A percentile compares a stretch with the other conserved stretches of the same genome.
Conservation (phyloP, 306 rosid species). For the Fragaria iinumae region DNA sequence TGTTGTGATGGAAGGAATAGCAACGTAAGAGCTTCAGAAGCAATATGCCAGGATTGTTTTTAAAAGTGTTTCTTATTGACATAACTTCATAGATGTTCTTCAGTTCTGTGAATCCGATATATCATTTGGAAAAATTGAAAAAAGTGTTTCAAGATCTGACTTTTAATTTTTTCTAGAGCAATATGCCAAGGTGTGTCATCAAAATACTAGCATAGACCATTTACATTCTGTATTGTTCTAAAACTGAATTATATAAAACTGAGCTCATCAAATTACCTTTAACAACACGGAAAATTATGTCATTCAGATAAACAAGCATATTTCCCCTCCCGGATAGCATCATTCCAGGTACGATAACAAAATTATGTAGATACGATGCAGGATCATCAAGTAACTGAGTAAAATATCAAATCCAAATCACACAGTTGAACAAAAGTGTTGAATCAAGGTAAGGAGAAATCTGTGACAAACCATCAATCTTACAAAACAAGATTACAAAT, state of each 20-base stretch:
- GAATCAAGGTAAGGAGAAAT: background rate
- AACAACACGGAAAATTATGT: conserved; percentile 57
- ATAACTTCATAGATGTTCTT: background rate
- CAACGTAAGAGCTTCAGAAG: background rate
- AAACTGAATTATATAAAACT: background rate
- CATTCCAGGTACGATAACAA: conserved; percentile 67
- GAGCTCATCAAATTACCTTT: conserved; percentile 49
- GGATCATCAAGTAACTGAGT: conserved; percentile 73
- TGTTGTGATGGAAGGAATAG: background rate
- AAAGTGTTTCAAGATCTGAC: background rate
- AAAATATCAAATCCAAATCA: conserved; percentile 14
- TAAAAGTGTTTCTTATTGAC: background rate
- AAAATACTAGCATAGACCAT: background rate
- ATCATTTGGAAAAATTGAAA: background rate
- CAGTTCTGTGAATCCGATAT: background rate
- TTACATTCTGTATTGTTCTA: background rate
- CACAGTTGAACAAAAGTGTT: background rate
- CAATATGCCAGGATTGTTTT: background rate
- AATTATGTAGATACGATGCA: conserved; percentile 45
- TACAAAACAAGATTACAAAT: background rate
- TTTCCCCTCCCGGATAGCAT: conserved; percentile 79
- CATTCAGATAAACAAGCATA: conserved; percentile 62
- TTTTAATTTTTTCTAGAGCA: background rate
- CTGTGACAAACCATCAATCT: background rate
- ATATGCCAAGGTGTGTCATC: background rate